phyloP scores from a whole-genome alignment of 768 basidiomycete species.

The Trametes cingulata region DNA sequence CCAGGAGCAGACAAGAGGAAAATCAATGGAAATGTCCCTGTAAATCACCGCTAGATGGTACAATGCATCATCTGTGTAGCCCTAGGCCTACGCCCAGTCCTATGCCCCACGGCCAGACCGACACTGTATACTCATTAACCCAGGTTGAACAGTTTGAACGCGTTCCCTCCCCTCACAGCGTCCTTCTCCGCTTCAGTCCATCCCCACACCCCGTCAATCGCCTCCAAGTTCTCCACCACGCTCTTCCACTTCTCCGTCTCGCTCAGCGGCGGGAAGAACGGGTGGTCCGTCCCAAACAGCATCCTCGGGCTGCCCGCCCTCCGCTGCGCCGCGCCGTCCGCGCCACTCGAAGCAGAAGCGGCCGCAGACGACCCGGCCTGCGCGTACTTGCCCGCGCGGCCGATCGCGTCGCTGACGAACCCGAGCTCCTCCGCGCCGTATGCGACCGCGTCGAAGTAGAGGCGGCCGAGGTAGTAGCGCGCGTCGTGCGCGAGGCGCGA shows the following conservation, averaged over 20 bases:
- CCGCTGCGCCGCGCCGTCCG: conserved; percentile 34
- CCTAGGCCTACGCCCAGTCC: background rate
- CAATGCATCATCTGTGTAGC: conserved; percentile 10
- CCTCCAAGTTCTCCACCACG: conserved; percentile 82
- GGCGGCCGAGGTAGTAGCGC: conserved; percentile 76
- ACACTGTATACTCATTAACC: background rate
- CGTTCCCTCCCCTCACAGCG: conserved; percentile 72
- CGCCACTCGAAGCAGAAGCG: conserved; percentile 14
- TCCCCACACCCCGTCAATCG: conserved; percentile 65
- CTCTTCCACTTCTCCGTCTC: conserved; percentile 76
- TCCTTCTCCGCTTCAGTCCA: conserved; percentile 62
- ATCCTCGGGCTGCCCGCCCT: conserved; percentile 57
- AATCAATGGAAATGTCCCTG: background rate
- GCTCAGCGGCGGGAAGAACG: conserved; percentile 84
- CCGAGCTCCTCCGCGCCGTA: conserved; percentile 85
- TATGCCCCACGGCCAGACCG: too few relatives aligned
- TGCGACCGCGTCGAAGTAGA: conserved; percentile 86
- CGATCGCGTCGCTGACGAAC: conserved; percentile 72
- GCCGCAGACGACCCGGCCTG: conserved; percentile 14
- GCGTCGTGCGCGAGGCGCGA: conserved; percentile 78
- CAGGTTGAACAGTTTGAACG: conserved; percentile 63
- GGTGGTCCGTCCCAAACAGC: conserved; percentile 87
- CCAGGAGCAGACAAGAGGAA: background rate
- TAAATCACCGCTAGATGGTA: background rate
- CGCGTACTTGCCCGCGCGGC: conserved; percentile 54